A percentile compares a stretch with the other conserved stretches of the same genome.
phyloP scores from a whole-genome alignment of 257 asterid species.

The Plantago major region DNA sequence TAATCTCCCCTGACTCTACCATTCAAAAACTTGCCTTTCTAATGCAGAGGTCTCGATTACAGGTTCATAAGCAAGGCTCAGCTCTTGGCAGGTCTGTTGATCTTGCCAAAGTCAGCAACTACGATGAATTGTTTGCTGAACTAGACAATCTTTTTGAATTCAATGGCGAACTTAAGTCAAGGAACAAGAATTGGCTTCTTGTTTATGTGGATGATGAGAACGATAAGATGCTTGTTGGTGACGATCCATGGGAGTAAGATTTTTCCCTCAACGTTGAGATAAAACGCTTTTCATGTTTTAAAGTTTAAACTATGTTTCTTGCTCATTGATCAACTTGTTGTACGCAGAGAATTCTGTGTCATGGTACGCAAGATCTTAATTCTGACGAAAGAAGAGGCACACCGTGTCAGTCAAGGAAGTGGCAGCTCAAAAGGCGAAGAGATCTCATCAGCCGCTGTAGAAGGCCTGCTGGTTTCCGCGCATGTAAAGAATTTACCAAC shows the following conservation, averaged over 20 bases:
- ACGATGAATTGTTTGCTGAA: constrained; percentile 53
- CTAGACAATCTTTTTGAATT: constrained; percentile 59
- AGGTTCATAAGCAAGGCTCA: constrained; percentile 92
- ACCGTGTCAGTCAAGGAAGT: constrained; percentile 71
- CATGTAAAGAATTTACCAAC: too few species aligned
- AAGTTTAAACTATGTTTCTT: too few species aligned
- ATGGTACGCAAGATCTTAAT: constrained; percentile 86
- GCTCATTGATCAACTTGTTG: neutral
- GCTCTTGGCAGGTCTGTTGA: constrained; percentile 97
- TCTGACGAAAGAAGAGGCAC: constrained; percentile 81
- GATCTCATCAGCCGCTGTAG: too few species aligned
- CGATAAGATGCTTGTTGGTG: constrained; percentile 82
- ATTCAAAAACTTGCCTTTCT: constrained; percentile 18
- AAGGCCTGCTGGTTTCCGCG: too few species aligned
- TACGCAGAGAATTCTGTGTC: constrained; percentile 73
- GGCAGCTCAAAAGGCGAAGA: constrained; percentile 52
- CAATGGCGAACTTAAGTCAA: constrained; percentile 59
- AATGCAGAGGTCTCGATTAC: constrained; percentile 17
- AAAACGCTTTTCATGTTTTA: neutral
- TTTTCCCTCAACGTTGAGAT: neutral
- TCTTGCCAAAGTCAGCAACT: constrained; percentile 67
- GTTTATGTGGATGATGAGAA: constrained; percentile 71
- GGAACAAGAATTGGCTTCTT: constrained; percentile 60
- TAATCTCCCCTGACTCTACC: neutral
- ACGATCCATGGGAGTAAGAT: constrained; percentile 75